Base-by-base conservation (phyloP, 495 filamentous ascomycete genomes). In the Hypoxylon fragiforme region DNA sequence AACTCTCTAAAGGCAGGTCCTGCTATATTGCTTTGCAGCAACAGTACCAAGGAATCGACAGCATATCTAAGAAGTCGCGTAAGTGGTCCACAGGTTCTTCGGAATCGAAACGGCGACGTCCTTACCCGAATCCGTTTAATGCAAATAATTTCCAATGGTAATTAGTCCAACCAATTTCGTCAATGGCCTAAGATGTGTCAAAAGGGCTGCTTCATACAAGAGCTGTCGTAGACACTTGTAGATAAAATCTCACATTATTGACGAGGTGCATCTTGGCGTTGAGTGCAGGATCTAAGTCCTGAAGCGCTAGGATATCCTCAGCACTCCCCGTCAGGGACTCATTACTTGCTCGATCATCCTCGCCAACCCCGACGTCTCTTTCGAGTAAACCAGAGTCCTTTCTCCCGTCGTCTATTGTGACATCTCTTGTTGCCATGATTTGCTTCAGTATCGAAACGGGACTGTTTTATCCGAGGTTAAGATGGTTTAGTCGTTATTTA, bases 91-190 rank as follows among this genome's bases (percentile, higher is more conserved):
- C 8, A 8, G 42, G 7, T 30, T 14, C 14, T 32, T 36, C n/a
- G 20, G 22, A 20, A 49, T 38, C 11, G 24, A 40, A 35, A 8
- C 2, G 44, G 53, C 35, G 8, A 53, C 35, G 7, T 48, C 41
- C 70, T 67, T 75, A 86, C 75, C 85, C 84, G 66, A 88, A 88
- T 20, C 85, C 86, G 51, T 87, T 81, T 36, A 81, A 60, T 21
- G 75, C 70, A 39, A 90, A 90, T 3, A 90, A 73, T 68, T 87
- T 86, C 74, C 76, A 81, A 38, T 90, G 86, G 59, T 86, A 85
- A 20, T 65, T 59, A 0, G 85, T 88, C 68, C 84, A 86, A 7
- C 86, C 85, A 59, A 90, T 88, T 56, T 88, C 82, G 63, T 90
- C 84, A 51, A 90, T 88, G 2, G 85, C 76, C 84, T 85, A 12